Evolutionary conservation across 2,329 filamentous ascomycete genomes (phyloP).

Genomic region (Bipolaris sorokiniana): DNA sequence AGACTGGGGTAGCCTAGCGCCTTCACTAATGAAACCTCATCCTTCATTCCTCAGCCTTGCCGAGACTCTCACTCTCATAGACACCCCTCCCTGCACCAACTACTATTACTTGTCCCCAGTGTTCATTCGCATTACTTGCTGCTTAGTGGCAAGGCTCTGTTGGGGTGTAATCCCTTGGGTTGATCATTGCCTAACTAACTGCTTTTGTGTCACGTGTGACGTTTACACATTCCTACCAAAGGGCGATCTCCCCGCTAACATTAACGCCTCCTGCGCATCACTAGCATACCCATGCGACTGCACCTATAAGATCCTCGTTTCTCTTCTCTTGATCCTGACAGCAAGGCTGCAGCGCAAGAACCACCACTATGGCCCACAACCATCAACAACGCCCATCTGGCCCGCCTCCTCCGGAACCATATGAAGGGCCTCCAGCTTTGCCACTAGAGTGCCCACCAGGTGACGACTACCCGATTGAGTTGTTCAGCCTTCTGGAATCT

Average conservation of each 20-base stretch:
- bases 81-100: too few species aligned
- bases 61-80: too few species aligned
- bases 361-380: background rate
- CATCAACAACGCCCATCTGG: background rate
- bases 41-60: too few species aligned
- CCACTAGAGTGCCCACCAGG: background rate
- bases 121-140: too few species aligned
- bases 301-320: background rate
- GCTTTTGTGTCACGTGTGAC: too few species aligned
- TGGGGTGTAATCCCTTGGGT: background rate
- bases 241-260: background rate
- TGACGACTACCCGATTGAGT: background rate
- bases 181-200: background rate
- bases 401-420: constrained; percentile 2
- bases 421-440: background rate
- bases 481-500: constrained; percentile 8
- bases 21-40: too few species aligned
- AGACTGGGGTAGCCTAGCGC: too few species aligned
- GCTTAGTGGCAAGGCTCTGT: too few species aligned
- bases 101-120: too few species aligned
- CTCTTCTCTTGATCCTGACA: background rate
- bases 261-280: background rate
- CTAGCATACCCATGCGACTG: background rate
- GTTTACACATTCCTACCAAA: too few species aligned
- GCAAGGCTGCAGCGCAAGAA: background rate